Base-by-base conservation (phyloP, 2,329 filamentous ascomycete species). In the Mycocentrospora acerina region DNA sequence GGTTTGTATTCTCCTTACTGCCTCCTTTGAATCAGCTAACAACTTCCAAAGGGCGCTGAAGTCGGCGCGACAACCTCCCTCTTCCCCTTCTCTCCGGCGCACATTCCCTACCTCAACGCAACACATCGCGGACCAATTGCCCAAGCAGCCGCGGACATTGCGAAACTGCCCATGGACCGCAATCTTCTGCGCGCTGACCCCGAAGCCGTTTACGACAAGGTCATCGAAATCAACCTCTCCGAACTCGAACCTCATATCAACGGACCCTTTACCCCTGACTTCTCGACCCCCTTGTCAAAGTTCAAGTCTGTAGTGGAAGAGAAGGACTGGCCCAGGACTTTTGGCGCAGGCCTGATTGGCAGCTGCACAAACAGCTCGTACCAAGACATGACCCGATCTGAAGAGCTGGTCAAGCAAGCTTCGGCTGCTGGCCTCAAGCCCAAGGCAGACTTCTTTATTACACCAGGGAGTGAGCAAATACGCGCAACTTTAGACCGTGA, bases 291-390 rank as follows among this genome's bases (percentile, higher is more conserved):
- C 4, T 73, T 98, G 37, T 96, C 90, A 32, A 79, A 85, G 62
- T 98, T 98, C 74, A 89, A 90, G 63, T 79, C 88, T 42, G 83
- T 86, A 2, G 88, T 96, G 15, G 78, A 86, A 69, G 78, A 85
- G 56, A 89, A 96, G 68, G 75, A 86, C 34, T 98, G 93, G 93
- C 93, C 93, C 2, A 81, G 88, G 63, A 89, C 85, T 48, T 85
- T 98, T 46, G 93, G 90, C 10, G 91, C 93, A 17, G 90, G 90
- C 35, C 79, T 98, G 37, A 98, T 98, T 63, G 93, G 93, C 44
- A 95, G 90, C 73, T 98, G 93, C 77, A 98, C 93, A 34, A 98
- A 98, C 78, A 95, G 88, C 68, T 97, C 93, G 2, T 98, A 97
- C 68, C 86, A 96, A 71, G 93, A 98, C 66, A 98, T 98, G 93